Base-by-base conservation (phyloP, 164 flowering plant genomes). In the Chloranthus sessilifolius region DNA sequence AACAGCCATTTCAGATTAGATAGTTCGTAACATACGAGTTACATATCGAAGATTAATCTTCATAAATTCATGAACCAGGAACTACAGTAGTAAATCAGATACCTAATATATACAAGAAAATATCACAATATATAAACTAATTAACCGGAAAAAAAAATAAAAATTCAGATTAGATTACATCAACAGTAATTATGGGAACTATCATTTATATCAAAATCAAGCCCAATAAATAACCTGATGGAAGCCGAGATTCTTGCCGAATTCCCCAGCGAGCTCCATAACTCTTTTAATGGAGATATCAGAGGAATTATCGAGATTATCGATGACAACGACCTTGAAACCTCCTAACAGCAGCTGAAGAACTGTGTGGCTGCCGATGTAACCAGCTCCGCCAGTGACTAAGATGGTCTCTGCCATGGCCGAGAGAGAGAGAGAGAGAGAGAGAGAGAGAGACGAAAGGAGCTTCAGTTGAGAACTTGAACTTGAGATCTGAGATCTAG, bases 341-440 rank as follows among this genome's bases (percentile, higher is more conserved):
- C 94, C 98, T 10, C 81, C 88, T 3, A 66, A 34, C 14, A 92
- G 67, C 7, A 92, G 76, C 56, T 92, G 98, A 26, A 92, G 76
- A 37, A 86, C 90, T 20, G 98, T 85, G 75, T 92, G 98, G 57
- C 80, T 81, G 9, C 98, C 98, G 20, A 92, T 88, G 63, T 88
- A 92, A 3, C 98, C 98, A 28, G 98, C 95, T 11, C 98, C 98
- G 3, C 98, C 98, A 6, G 98, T 88, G 23, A 92, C 94, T 55
- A 92, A 59, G n/a, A 92, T 72, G 56, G 12, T 79, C 69, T 73
- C 68, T 48, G 33, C 43, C 68, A 56, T 60, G 36, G 10, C 50
- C 24, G 39, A 25, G 36, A 33, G 12, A 14, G 4, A 45, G 52
- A 22, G 47, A 21, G 23, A 50, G 25, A 14, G 7, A 25, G 8